Evolutionary conservation across 1,284 basidiomycete species (phyloP).

Genomic region (Austroboletus olivaceoglutinosus): DNA sequence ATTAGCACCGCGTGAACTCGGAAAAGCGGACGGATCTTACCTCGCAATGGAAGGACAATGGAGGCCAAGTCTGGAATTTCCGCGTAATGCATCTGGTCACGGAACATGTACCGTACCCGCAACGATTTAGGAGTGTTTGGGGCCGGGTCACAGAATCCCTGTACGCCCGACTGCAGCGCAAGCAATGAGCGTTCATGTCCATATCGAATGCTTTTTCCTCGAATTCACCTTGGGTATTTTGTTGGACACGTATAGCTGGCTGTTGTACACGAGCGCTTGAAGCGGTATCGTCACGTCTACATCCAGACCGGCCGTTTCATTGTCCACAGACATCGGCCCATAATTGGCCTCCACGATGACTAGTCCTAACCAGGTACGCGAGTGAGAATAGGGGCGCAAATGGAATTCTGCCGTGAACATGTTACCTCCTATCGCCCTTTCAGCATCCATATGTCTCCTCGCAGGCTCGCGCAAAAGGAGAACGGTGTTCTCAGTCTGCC

Average conservation of each 20-base stretch:
- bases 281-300: conserved; percentile 80
- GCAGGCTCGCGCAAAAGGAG: conserved; percentile 46
- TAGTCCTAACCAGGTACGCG: conserved; percentile 45
- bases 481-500: conserved; percentile 54
- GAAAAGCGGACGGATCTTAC: conserved; percentile 40
- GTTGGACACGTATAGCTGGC: conserved; percentile 78
- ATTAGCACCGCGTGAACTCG: conserved; percentile 8
- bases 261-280: conserved; percentile 78
- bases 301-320: conserved; percentile 49
- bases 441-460: conserved; percentile 43
- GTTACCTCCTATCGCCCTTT: conserved; percentile 36
- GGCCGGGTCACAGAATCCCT: conserved; percentile 78
- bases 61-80: conserved; percentile 70
- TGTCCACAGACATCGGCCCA: conserved; percentile 45
- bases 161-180: conserved; percentile 52
- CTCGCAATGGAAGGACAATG: conserved; percentile 75
- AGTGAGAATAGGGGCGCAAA: conserved; percentile 7
- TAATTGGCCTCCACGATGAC: conserved; percentile 68
- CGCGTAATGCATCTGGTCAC: conserved; percentile 70
- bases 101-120: conserved; percentile 76
- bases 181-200: conserved; percentile 16
- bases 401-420: conserved; percentile 2
- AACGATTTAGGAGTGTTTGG: conserved; percentile 66
- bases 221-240: conserved; percentile 60
- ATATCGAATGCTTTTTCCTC: conserved; percentile 9